These are phyloP conservation scores for Breynia disticha DNA, from an alignment of 441 rosid species.

Conservation along the genomic window DNA sequence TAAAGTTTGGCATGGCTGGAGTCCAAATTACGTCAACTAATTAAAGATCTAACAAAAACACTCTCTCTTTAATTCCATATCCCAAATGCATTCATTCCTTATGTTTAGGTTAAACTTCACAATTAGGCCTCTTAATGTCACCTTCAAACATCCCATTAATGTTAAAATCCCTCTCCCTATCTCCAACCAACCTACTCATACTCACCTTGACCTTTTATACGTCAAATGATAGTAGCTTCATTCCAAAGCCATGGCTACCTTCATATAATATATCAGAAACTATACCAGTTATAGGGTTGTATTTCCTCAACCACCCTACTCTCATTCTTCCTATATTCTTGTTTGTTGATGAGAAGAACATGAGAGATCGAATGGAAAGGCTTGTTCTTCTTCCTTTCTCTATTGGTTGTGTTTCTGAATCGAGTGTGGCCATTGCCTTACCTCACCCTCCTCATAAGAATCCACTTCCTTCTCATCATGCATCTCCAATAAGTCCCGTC, in stretches of 20 bases:
- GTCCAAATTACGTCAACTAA: constrained; percentile 26
- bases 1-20: constrained; percentile 16
- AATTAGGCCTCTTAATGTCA: constrained; percentile 12
- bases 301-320: constrained; percentile 4
- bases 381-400: constrained; percentile 88
- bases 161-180: background rate
- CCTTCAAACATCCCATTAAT: constrained; percentile 17
- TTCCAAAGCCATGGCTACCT: constrained; percentile 24
- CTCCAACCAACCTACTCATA: constrained; percentile 27
- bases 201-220: constrained; percentile 17
- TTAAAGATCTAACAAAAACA: background rate
- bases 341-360: constrained; percentile 21
- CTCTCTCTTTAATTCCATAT: constrained; percentile 5
- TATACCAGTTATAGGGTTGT: constrained; percentile 5
- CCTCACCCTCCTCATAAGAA: constrained; percentile 20
- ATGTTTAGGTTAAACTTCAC: constrained; percentile 20
- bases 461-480: constrained; percentile 1
- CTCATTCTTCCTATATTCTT: background rate
- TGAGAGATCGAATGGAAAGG: constrained; percentile 90
- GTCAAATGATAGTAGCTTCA: constrained; percentile 33
- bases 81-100: constrained; percentile 1
- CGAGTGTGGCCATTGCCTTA: constrained; percentile 62
- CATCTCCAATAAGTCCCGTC: constrained; percentile 34
- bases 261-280: constrained; percentile 12
- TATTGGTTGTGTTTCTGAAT: constrained; percentile 77